Evolutionary conservation across 2,329 filamentous ascomycete species (phyloP), one percentile per base, ranked within the genome.

Genomic region (Fusarium zealandicum): DNA sequence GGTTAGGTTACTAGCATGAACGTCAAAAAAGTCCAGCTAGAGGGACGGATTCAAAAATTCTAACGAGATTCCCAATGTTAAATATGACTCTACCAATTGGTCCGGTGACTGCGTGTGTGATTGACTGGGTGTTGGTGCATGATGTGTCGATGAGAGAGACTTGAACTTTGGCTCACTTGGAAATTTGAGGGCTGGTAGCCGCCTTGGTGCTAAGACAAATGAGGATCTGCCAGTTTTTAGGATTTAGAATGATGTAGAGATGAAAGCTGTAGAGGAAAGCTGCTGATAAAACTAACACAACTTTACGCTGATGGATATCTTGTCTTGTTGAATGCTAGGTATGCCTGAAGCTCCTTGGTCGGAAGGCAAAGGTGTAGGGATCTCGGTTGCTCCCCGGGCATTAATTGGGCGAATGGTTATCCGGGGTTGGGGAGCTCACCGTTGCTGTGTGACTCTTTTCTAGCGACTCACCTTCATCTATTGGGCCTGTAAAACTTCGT

Each of bases 1-100:
- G 73, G 68, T 67, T 69, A 64, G 70, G 70, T 68, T 70, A 68
- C 71, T 70, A 69, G 70, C 68, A 70, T 71, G 72, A 73, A 70
- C 59, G 67, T 67, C 63, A 68, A 71, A 72, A 67, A 64, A 54
- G 59, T 68, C 70, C 71, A 70, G 70, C 64, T 70, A 70, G 69
- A 70, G 64, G 68, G 65, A 73, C 64, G 54, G 60, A 49, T 63
- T 54, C 56, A 39, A 63, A 69, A 71, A 71, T 67, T 66, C 55
- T 69, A 69, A 69, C 65, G 67, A 72, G 66, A 71, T 71, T 72
- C 68, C 70, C 69, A 67, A 67, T 67, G 63, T 69, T 65, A 68
- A 68, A 68, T 61, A 45, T 62, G 54, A 63, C 62, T 61, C 46
- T 56, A 57, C 58, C 57, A 52, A 47, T 56, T 44, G 37, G 49